These are phyloP conservation scores for Apostasia shenzhenica DNA, from an alignment of 106 monocot genomes.

Conservation along the genomic window DNA sequence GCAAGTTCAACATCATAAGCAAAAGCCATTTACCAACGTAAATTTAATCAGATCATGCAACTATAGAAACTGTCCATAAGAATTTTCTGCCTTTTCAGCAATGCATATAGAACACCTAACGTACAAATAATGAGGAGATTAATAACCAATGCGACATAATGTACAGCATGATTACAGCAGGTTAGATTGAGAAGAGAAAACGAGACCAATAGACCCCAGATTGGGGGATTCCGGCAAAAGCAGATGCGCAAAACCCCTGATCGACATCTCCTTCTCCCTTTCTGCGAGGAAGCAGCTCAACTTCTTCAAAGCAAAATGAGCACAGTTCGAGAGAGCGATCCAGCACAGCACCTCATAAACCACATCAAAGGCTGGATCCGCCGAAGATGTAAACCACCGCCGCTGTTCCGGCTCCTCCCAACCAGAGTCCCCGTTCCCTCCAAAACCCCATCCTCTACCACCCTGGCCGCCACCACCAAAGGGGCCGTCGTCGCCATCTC, in stretches of 20 bases:
- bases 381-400: conserved; percentile 5
- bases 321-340: conserved; percentile 63
- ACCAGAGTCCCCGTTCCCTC: conserved; percentile 19
- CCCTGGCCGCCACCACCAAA: conserved; percentile 29
- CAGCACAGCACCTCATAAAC: conserved; percentile 56
- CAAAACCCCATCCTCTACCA: conserved; percentile 20
- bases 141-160: neutral
- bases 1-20: too few species aligned
- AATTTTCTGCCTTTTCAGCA: too few species aligned
- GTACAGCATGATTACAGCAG: neutral
- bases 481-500: conserved; percentile 21
- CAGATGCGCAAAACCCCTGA: conserved; percentile 22
- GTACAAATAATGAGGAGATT: too few species aligned
- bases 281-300: conserved; percentile 34
- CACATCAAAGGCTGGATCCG: conserved; percentile 60
- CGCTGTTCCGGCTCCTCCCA: conserved; percentile 23
- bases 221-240: conserved; percentile 1
- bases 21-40: too few species aligned
- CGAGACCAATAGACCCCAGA: neutral
- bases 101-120: too few species aligned
- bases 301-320: conserved; percentile 55
- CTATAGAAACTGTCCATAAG: too few species aligned
- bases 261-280: conserved; percentile 31
- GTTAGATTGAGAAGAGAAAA: neutral
- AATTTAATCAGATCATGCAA: too few species aligned